Percentiles rank a stretch among this genome's conserved stretches.
Conservation (phyloP, 1,284 basidiomycete species). For the Fomitiporia mediterranea region DNA sequence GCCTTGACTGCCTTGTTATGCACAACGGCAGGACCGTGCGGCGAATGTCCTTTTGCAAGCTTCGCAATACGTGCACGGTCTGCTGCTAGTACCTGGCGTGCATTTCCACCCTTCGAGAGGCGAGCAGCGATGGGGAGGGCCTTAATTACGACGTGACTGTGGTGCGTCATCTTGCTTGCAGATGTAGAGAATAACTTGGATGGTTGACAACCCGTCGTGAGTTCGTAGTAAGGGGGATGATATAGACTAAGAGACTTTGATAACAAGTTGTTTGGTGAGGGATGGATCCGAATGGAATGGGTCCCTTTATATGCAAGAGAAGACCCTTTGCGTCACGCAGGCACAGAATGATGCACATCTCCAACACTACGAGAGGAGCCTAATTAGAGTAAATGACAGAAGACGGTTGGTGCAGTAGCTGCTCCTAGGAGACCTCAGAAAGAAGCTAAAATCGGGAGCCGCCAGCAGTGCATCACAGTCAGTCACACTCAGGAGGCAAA, state of each 20-base stretch:
- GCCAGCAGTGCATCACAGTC: neutral
- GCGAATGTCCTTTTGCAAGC: conserved; percentile 43
- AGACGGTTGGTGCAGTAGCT: neutral
- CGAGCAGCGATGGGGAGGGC: conserved; percentile 41
- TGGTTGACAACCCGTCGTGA: conserved; percentile 11
- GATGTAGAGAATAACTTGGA: conserved; percentile 2
- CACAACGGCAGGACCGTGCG: conserved; percentile 42
- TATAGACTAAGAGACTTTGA: too few relatives aligned
- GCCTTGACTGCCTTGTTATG: conserved; percentile 24
- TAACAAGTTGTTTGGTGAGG: neutral
- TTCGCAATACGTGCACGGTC: conserved; percentile 52
- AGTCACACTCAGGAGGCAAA: neutral
- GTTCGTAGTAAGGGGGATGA: neutral
- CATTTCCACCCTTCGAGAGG: conserved; percentile 32
- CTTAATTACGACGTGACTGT: conserved; percentile 1
- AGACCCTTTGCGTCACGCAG: conserved; percentile 1
- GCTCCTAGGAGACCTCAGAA: conserved; percentile 11
- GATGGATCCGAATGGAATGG: neutral
- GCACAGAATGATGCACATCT: neutral
- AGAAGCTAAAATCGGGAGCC: conserved; percentile 6
- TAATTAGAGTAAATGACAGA: neutral
- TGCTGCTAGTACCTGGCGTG: conserved; percentile 43
- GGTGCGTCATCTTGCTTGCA: conserved; percentile 4
- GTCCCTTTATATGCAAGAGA: neutral
- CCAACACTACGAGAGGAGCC: neutral